Evolutionary conservation across 23 red algal species (phyloP).

Genomic region (Gracilaria domingensis): DNA sequence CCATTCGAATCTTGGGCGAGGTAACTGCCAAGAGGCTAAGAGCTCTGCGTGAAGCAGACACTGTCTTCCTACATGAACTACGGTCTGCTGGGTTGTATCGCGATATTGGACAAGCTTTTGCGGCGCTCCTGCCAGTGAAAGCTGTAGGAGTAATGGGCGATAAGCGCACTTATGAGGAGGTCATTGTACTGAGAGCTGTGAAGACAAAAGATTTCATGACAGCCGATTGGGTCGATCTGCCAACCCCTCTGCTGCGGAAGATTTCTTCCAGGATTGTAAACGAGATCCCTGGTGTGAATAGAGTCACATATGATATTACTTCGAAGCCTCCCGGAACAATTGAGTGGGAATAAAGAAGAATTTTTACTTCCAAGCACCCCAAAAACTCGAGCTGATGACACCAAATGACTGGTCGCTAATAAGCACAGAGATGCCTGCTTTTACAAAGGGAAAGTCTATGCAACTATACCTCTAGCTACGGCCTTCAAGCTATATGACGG

Average conservation of each 20-base stretch:
- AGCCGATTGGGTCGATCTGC: slow-evolving; percentile 92
- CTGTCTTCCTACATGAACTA: slow-evolving; percentile 91
- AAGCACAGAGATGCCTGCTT: slow-evolving; percentile 1
- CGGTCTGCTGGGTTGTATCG: slow-evolving; percentile 80
- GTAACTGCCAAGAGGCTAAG: slow-evolving; percentile 73
- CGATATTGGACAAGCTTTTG: slow-evolving; percentile 96
- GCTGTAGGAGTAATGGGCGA: slow-evolving; percentile 99
- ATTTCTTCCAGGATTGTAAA: slow-evolving; percentile 94
- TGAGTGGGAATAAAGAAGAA: slow-evolving; percentile 81
- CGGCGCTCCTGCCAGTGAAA: slow-evolving; percentile 93
- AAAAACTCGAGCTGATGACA: not conserved
- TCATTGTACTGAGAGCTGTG: slow-evolving; percentile 93
- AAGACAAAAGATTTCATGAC: slow-evolving; percentile 99
- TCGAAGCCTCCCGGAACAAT: slow-evolving; percentile 97
- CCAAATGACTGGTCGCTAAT: not conserved
- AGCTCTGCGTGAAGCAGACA: slow-evolving; percentile 87
- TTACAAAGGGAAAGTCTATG: not conserved
- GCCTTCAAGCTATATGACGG: slow-evolving; percentile 14
- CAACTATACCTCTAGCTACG: slow-evolving; percentile 10
- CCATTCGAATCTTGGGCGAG: slow-evolving; percentile 96
- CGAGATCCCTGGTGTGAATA: slow-evolving; percentile 93
- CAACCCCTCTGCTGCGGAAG: slow-evolving; percentile 57
- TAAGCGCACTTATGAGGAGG: slow-evolving; percentile 96
- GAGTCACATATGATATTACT: slow-evolving; percentile 93
- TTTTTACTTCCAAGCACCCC: not conserved